A percentile compares a stretch with the other conserved stretches of the same genome.
phyloP scores from a whole-genome alignment of 1,139 yeast genomes.

The Scheffersomyces insectosa region DNA sequence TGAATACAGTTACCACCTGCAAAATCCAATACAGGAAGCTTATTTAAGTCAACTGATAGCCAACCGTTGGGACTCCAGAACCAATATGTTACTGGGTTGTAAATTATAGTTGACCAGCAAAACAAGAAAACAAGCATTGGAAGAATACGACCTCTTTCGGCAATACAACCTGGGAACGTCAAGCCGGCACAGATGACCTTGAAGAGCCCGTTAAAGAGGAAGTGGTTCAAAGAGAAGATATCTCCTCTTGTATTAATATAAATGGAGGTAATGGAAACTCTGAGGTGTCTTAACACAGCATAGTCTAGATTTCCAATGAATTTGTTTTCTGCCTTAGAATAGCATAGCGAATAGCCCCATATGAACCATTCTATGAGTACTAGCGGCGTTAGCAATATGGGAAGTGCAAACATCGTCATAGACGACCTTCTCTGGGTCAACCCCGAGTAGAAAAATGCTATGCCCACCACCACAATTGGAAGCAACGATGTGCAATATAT shows the following conservation, averaged over 20 bases:
- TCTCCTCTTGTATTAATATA: conserved; percentile 41
- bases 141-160: conserved; percentile 56
- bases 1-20: conserved; percentile 72
- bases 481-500: conserved; percentile 35
- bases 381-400: conserved; percentile 43
- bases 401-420: conserved; percentile 53
- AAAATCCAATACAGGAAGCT: conserved; percentile 56
- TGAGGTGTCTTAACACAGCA: conserved; percentile 42
- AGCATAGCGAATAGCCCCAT: conserved; percentile 60
- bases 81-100: conserved; percentile 68
- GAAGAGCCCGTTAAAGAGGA: conserved; percentile 52
- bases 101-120: conserved; percentile 57
- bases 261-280: conserved; percentile 20
- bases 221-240: conserved; percentile 41
- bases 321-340: conserved; percentile 38
- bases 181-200: conserved; percentile 53
- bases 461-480: conserved; percentile 40
- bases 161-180: conserved; percentile 58
- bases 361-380: conserved; percentile 55
- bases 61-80: conserved; percentile 64
- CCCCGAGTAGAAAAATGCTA: conserved; percentile 58
- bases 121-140: conserved; percentile 57
- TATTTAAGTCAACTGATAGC: conserved; percentile 43
- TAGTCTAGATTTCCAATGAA: conserved; percentile 50
- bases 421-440: conserved; percentile 58